These are phyloP conservation scores for Limnomonas spitsbergensis DNA, from an alignment of 139 green algal genomes.

Conservation along the genomic window DNA sequence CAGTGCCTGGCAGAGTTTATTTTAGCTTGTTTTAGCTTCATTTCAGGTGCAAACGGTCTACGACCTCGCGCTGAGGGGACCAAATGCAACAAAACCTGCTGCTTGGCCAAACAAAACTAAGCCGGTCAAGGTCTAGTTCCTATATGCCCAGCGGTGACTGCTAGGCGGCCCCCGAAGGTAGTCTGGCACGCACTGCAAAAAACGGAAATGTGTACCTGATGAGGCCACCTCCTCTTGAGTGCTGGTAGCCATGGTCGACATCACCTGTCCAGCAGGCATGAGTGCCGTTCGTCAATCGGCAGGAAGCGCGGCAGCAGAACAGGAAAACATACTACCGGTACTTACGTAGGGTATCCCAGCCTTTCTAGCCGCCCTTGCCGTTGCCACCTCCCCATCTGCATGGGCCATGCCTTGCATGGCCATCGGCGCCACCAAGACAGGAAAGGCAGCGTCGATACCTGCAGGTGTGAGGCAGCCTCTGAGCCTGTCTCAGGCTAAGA, in stretches of 20 bases:
- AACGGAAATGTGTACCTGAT: background rate
- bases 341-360: conserved; percentile 44
- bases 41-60: no score
- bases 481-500: no score
- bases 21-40: no score
- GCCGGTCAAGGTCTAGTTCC: no score
- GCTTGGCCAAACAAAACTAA: no score
- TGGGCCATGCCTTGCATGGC: conserved; percentile 80
- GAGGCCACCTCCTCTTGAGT: conserved; percentile 50
- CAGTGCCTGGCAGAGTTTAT: no score
- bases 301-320: background rate
- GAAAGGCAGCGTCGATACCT: conserved; percentile 53
- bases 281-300: background rate
- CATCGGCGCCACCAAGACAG: conserved; percentile 81
- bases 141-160: no score
- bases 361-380: conserved; percentile 37
- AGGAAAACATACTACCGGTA: background rate
- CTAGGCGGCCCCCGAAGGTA: no score
- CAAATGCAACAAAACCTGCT: no score
- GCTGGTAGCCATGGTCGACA: conserved; percentile 75
- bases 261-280: conserved; percentile 36
- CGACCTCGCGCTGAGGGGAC: no score
- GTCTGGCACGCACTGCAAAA: no score
- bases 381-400: conserved; percentile 65
- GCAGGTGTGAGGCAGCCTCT: no score